Evolutionary conservation across 768 basidiomycete genomes (phyloP).

Genomic region (Fomitopsis serialis): DNA sequence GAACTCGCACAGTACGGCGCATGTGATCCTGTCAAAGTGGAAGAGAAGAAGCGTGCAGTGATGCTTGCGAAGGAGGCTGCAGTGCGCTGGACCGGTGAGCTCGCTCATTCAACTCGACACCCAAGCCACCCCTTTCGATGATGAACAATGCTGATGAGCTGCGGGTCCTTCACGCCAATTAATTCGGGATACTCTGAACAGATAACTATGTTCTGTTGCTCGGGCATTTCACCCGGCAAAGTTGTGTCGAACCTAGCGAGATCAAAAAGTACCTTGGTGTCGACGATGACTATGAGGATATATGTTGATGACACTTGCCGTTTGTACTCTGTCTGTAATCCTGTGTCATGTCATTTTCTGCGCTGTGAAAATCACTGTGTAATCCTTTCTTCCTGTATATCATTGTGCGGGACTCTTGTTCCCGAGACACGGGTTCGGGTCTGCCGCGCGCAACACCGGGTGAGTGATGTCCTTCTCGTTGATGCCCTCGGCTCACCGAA

Average conservation of each 20-base stretch:
- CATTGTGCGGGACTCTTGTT: too few relatives aligned
- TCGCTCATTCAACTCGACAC: neutral
- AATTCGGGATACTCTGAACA: slow-evolving; percentile 20
- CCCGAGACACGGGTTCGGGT: too few relatives aligned
- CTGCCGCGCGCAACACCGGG: too few relatives aligned
- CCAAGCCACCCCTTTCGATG: neutral
- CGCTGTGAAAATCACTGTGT: too few relatives aligned
- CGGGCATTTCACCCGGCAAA: slow-evolving; percentile 61
- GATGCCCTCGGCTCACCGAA: too few relatives aligned
- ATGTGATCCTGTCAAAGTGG: slow-evolving; percentile 78
- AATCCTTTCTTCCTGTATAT: too few relatives aligned
- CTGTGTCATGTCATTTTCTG: neutral
- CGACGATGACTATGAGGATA: slow-evolving; percentile 73
- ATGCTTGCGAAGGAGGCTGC: slow-evolving; percentile 80
- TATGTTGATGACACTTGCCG: slow-evolving; percentile 42
- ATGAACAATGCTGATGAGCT: neutral
- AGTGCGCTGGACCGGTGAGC: slow-evolving; percentile 83
- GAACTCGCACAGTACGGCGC: slow-evolving; percentile 79
- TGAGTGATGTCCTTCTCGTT: too few relatives aligned
- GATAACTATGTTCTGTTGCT: slow-evolving; percentile 70
- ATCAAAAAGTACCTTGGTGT: slow-evolving; percentile 63
- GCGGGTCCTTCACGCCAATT: neutral
- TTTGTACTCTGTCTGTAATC: neutral
- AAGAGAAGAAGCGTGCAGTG: slow-evolving; percentile 68
- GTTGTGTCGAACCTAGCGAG: slow-evolving; percentile 51